Conservation (phyloP, 2,329 filamentous ascomycete genomes). For the Aspergillus sp. region DNA sequence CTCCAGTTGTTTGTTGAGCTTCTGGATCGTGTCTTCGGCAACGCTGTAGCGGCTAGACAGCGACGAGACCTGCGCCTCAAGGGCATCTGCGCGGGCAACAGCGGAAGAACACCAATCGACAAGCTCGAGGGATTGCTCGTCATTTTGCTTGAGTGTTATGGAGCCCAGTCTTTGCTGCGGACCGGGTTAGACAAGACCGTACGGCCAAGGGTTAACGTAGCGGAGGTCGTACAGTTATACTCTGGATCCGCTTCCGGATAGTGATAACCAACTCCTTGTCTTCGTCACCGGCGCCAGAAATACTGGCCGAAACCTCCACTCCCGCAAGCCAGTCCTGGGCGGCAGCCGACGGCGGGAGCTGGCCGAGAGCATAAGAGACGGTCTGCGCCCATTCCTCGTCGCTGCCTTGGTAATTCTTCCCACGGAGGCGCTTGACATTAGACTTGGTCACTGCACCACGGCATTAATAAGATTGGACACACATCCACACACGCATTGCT, state of each 20-base stretch:
- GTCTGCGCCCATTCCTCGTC: conserved; percentile 35
- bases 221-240: conserved; percentile 38
- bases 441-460: conserved; percentile 32
- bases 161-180: conserved; percentile 45
- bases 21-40: conserved; percentile 42
- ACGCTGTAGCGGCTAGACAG: conserved; percentile 32
- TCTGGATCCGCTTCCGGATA: conserved; percentile 36
- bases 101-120: conserved; percentile 49
- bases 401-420: conserved; percentile 35
- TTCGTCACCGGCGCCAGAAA: conserved; percentile 16
- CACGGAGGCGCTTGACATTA: conserved; percentile 27
- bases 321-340: conserved; percentile 14
- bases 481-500: no score
- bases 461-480: no score
- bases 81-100: conserved; percentile 32
- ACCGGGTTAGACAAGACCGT: conserved; percentile 4
- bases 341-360: conserved; percentile 11
- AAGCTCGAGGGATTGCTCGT: conserved; percentile 46
- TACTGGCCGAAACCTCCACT: conserved; percentile 24
- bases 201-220: background rate
- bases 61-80: conserved; percentile 34
- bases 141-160: conserved; percentile 42
- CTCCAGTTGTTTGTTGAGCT: conserved; percentile 46
- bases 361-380: conserved; percentile 27
- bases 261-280: conserved; percentile 30